Evolutionary conservation across 75 land plant genomes (phyloP), one percentile per base, ranked within the genome.

Genomic region (Gnetum montanum): DNA sequence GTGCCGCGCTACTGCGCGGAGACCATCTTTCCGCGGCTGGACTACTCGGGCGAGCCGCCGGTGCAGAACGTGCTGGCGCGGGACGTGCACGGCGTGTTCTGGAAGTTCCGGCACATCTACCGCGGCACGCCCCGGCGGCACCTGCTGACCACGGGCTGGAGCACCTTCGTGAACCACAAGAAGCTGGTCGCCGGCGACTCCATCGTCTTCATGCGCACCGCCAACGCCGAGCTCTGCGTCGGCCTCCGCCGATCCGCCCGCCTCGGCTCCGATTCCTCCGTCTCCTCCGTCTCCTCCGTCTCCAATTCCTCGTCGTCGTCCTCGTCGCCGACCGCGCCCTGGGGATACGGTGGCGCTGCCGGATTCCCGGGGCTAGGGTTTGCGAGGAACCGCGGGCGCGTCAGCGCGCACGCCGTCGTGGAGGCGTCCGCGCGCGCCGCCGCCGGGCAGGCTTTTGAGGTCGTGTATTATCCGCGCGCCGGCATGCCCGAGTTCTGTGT

Each of bases 101-200:
- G 96, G 96, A 90, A 80, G 48, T 90, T 90, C 60, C 70, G 96
- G 60, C 96, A 90, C 46, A 90, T 90, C 22, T 90, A 85, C 60
- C 56, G 94, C 34, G 96, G 96, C 23, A 90, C 96, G 0, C 96
- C 96, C 3, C 58, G 91, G 18, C 58, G 96, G 28, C 96, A 90
- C 57, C 70, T 90, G 28, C 72, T 90, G 47, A 89, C 95, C 0
- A 89, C 95, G 0, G 95, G 95, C 0, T 89, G 95, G 95, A 85
- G 90, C 56, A 73, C 69, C 11, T 90, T 90, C 60, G 91, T 90
- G 46, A 90, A 83, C 47, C 87, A 80, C 31, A 90, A 90, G 82
- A 86, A 83, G 75, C 87, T 90, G n/a, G 87, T 86, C 10, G 91
- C 91, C 15, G 96, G 96, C 3, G 96, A 90, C 43, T 79, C 91